phyloP scores from a whole-genome alignment of 169 alveolate genomes.

The Eimeria praecox region DNA sequence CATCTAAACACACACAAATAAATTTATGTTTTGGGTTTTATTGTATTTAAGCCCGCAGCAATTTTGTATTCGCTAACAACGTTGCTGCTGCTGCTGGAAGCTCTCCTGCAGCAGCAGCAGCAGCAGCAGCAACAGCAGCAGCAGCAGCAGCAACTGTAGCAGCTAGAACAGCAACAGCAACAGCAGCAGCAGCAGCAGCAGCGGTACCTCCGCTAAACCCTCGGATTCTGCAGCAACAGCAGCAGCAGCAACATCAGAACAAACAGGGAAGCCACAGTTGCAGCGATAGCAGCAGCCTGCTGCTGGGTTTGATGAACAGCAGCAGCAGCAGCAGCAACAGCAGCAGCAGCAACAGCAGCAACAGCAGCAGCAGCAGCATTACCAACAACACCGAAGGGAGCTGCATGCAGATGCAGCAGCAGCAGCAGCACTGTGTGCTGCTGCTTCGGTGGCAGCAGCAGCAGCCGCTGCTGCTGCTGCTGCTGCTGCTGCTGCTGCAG shows the following conservation, averaged over 20 bases:
- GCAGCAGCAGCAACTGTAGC: not conserved
- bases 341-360: constrained; percentile 12
- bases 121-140: not conserved
- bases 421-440: not conserved
- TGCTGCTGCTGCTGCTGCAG: not conserved
- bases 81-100: not conserved
- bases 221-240: not conserved
- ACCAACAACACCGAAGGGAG: not conserved
- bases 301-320: not conserved
- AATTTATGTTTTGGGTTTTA: too few relatives aligned
- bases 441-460: not conserved
- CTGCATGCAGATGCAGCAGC: not conserved
- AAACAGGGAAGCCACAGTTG: not conserved
- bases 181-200: not conserved
- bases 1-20: too few relatives aligned
- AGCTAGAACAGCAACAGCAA: not conserved
- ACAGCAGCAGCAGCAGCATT: constrained; percentile 6
- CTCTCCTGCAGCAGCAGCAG: not conserved
- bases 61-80: not conserved
- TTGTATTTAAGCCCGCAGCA: not conserved
- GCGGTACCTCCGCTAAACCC: not conserved
- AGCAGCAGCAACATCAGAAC: constrained; percentile 9
- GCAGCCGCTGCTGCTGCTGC: not conserved
- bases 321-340: not conserved
- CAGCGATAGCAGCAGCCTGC: not conserved